Evolutionary conservation across 805 yeast genomes (phyloP), one percentile per base, ranked within the genome.

Genomic region (Starmerella sirachaensis): DNA sequence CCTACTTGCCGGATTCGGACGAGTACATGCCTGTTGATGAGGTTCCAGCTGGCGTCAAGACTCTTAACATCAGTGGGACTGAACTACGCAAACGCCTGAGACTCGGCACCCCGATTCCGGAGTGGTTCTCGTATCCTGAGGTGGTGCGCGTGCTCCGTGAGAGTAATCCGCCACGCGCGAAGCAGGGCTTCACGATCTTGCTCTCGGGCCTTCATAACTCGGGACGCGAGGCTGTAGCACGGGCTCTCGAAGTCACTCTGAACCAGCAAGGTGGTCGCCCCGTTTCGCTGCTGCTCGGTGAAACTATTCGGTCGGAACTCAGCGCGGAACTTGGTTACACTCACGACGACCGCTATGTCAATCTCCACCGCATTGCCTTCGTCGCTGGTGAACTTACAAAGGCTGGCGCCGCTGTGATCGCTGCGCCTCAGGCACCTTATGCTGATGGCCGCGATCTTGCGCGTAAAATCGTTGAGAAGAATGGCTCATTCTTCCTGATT

Each of bases 41-140:
- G 52, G 86, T 86, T 43, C 82, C 84, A 49, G 66, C 73, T 29
- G 76, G 77, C 38, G 75, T 76, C 42, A 77, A 73, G 62, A 88
- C 97, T 18, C 74, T 88, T 42, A 86, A 85, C 62, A 82, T 82
- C 48, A 83, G 94, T 12, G 97, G 97, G 54, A 86, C 97, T 22
- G 95, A 86, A 64, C 72, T 88, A 55, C 77, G 96, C 64, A 76
- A 78, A 60, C 75, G 88, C 49, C 72, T 86, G 57, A 77, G 76
- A 65, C 79, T 77, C 44, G 96, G 96, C 42, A 69, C 78, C 29
- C 78, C 78, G 45, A 88, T 86, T 51, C 97, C 97, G 46, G 91
- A 74, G 57, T 86, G 97, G 97, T 86, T 88, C 63, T 83, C 95
- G 5, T 86, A 86, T 63, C 94, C 95, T 3, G 96, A 86, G 61